phyloP scores from a whole-genome alignment of 2,329 filamentous ascomycete genomes.

The Nemania abortiva region DNA sequence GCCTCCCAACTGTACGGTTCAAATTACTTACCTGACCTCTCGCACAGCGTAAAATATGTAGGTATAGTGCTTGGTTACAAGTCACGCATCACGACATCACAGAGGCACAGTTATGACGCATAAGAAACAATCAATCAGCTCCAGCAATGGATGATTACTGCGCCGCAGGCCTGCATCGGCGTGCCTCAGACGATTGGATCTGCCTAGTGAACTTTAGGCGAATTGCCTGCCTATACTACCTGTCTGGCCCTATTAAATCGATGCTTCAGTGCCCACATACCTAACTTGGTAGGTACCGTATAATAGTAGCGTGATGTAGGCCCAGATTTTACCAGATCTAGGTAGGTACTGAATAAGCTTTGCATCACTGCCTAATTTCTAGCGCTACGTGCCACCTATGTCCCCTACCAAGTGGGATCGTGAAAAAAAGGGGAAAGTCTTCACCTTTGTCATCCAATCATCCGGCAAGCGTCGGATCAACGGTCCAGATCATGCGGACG shows the following conservation, averaged over 20 bases:
- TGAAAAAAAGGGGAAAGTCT: conserved; percentile 3
- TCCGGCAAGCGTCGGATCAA: background rate
- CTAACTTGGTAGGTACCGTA: background rate
- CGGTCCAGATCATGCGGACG: background rate
- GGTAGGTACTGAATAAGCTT: conserved; percentile 10
- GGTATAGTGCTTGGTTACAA: background rate
- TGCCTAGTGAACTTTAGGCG: background rate
- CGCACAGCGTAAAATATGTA: background rate
- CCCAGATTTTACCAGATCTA: conserved; percentile 18
- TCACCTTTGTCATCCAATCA: background rate
- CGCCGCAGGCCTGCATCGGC: background rate
- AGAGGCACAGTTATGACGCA: background rate
- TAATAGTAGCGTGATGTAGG: background rate
- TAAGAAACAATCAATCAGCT: background rate
- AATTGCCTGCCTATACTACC: background rate
- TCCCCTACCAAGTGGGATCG: too few species aligned
- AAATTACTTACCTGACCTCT: background rate
- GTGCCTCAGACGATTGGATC: background rate
- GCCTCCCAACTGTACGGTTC: conserved; percentile 5
- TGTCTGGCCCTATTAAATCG: too few species aligned
- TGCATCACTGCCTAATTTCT: background rate
- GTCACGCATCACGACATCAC: background rate
- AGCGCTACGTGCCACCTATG: background rate
- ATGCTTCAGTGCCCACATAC: background rate
- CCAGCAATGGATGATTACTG: background rate